Evolutionary conservation across 495 filamentous ascomycete species (phyloP), one percentile per base, ranked within the genome.

Genomic region (Podospora appendiculata): DNA sequence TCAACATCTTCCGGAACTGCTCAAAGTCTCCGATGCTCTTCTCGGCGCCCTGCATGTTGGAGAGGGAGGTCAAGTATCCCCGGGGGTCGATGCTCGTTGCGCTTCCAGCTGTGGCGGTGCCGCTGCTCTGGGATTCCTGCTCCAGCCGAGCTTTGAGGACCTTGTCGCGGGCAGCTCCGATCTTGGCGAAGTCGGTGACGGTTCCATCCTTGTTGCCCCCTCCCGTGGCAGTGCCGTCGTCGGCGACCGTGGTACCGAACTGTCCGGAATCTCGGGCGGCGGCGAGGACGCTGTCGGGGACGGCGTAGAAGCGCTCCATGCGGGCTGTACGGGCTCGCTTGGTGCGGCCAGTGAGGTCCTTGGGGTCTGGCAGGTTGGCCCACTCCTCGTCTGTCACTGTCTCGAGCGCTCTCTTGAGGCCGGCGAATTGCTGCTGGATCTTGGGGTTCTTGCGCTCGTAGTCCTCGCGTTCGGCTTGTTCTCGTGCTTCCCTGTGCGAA

Each of bases 371-470:
- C 32, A 99, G 75, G 54, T 84, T 91, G 41, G 90, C 90, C 93
- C 93, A 99, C 55, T 96, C 91, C 48, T 97, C 92, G 70, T 96
- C 93, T 50, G 86, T 89, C 46, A 99, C 84, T 13, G 83, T 85
- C 35, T 86, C 87, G 19, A 99, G 77, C 2, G 87, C 89, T 61
- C 94, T 78, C 69, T 97, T 99, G 43, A 96, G 75, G 58, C 96
- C 94, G 65, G 90, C 90, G 64, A 99, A 99, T 65, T 97, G 93
- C 59, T 96, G 90, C 70, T 95, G 90, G 48, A 99, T 97, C 69
- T 97, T 99, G 5, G 93, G 93, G 65, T 97, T 97, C 64, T 96
- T 88, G 42, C 83, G 81, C 69, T 99, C 94, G 78, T 95, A 95
- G 50, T 96, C 91, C 59, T 93, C 88, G 68, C 78, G 84, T 73